A percentile compares a stretch with the other conserved stretches of the same genome.
Evolutionary conservation across 2,329 filamentous ascomycete genomes (phyloP).

Genomic region (Endothia cerciana): DNA sequence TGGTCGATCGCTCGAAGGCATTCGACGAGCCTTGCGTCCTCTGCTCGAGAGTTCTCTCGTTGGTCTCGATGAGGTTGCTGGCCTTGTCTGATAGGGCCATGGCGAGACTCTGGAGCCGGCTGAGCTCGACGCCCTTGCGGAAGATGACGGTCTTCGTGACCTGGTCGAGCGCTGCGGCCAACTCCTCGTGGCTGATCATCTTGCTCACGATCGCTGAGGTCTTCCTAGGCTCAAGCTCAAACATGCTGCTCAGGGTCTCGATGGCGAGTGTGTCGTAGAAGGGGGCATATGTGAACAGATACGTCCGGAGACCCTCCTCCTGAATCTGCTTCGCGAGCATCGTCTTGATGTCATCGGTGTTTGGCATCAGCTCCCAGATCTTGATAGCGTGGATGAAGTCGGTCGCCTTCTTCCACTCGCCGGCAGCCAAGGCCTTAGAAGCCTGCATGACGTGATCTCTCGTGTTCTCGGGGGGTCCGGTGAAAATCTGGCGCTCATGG

Average conservation of each 20-base stretch:
- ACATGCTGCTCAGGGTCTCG: slow-evolving; percentile 86
- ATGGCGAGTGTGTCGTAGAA: slow-evolving; percentile 98
- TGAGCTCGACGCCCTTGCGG: slow-evolving; percentile 98
- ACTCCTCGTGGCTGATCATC: slow-evolving; percentile 99
- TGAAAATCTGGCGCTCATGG: slow-evolving; percentile 99
- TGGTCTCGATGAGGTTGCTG: slow-evolving; percentile 91
- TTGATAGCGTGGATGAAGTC: slow-evolving; percentile 97
- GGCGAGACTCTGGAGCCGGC: slow-evolving; percentile 90
- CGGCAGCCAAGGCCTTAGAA: slow-evolving; percentile 92
- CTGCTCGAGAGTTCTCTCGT: slow-evolving; percentile 96
- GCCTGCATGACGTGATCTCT: slow-evolving; percentile 99
- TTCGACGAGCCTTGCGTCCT: slow-evolving; percentile 94
- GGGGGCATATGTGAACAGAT: slow-evolving; percentile 98
- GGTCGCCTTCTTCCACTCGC: slow-evolving; percentile 97
- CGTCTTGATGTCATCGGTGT: slow-evolving; percentile 88
- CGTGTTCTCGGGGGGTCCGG: slow-evolving; percentile 96
- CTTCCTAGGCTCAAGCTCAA: slow-evolving; percentile 89
- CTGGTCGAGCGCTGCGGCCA: slow-evolving; percentile 94
- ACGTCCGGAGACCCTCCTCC: slow-evolving; percentile 95
- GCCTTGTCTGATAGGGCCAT: slow-evolving; percentile 96
- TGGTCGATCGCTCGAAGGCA: slow-evolving; percentile 71
- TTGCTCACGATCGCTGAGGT: slow-evolving; percentile 95
- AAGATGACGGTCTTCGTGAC: slow-evolving; percentile 98
- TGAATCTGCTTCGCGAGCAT: slow-evolving; percentile 99
- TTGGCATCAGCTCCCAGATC: slow-evolving; percentile 98